Evolutionary conservation across 805 yeast genomes (phyloP), one percentile per base, ranked within the genome.

Genomic region (Yarrowia yakushimensis): DNA sequence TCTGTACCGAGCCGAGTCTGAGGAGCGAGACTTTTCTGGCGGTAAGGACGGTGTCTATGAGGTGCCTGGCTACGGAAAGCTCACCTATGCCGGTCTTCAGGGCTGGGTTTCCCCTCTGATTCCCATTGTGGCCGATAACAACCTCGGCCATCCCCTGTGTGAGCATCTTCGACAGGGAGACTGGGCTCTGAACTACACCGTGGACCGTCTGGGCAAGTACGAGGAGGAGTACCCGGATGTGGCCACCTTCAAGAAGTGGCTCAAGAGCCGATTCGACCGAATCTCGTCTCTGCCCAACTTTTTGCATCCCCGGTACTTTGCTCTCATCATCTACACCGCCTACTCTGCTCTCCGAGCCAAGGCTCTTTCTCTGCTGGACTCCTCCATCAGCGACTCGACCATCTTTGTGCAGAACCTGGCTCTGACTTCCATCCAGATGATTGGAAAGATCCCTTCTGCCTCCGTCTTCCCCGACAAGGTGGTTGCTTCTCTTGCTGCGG

Each of bases 401-500:
- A 76, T 82, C 34, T 93, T 94, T 74, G 84, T 90, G 45, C 96
- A 88, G 71, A 80, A 86, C 65, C 79, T 93, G 67, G 88, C 96
- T 0, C 73, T 93, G 72, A 84, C 90, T 1, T 89, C 96, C 0
- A 79, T 91, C 50, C 97, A 93, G 75, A 87, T 93, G 96, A 82
- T 86, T 33, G 96, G 96, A 0, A 69, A 66, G 25, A 82, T 87
- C 81, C 80, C 83, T 48, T 83, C 84, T 23, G 89, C 97, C 0
- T 88, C 97, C 0, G 78, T 94, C 61, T 75, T 79, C 27, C 96
- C 98, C 1, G 76, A 76, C 41, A 75, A 78, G 11, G 62, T 57
- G 43, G 81, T 85, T 15, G 88, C 96, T 1, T 83, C 89, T 42
- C 79, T 93, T 82, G 97, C 98, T 15, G 99, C 99, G 1, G 99